A percentile compares a stretch with the other conserved stretches of the same genome.
Conservation (phyloP, 2,329 filamentous ascomycete genomes). For the Colletotrichum sp. region DNA sequence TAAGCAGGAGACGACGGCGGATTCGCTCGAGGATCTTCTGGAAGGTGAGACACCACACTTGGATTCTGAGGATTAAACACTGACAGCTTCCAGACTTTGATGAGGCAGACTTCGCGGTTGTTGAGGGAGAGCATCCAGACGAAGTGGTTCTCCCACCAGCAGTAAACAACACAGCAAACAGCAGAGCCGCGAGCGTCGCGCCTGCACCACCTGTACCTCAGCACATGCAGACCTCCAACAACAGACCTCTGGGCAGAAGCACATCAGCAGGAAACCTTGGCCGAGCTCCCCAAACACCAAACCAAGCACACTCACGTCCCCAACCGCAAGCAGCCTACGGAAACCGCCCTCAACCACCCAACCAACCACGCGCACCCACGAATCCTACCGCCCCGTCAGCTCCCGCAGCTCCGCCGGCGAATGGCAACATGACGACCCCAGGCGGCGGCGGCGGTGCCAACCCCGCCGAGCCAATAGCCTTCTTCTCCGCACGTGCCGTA, state of each 20-base stretch:
- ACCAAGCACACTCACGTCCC: conserved; percentile 32
- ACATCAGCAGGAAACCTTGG: conserved; percentile 30
- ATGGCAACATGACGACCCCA: conserved; percentile 24
- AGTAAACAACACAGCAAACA: conserved; percentile 30
- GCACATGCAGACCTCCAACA: conserved; percentile 43
- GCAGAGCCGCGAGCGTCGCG: conserved; percentile 27
- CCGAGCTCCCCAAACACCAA: conserved; percentile 40
- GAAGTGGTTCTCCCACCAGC: conserved; percentile 66
- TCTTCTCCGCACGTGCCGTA: conserved; percentile 74
- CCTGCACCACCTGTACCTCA: conserved; percentile 24
- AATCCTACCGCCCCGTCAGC: conserved; percentile 18
- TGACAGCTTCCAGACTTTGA: conserved; percentile 62
- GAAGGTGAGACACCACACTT: conserved; percentile 26
- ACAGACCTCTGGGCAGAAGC: conserved; percentile 34
- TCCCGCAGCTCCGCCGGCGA: conserved; percentile 5
- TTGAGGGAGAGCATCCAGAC: conserved; percentile 75
- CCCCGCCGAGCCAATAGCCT: conserved; percentile 56
- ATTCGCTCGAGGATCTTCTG: conserved; percentile 58
- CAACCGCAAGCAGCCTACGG: conserved; percentile 25
- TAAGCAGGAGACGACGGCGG: conserved; percentile 37
- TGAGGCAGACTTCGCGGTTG: conserved; percentile 76
- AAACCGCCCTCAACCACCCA: conserved; percentile 22
- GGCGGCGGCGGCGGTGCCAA: conserved; percentile 14
- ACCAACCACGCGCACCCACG: conserved; percentile 24
- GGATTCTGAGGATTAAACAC: background rate